Conservation (phyloP, 805 yeast species). For the Brettanomyces sp. region DNA sequence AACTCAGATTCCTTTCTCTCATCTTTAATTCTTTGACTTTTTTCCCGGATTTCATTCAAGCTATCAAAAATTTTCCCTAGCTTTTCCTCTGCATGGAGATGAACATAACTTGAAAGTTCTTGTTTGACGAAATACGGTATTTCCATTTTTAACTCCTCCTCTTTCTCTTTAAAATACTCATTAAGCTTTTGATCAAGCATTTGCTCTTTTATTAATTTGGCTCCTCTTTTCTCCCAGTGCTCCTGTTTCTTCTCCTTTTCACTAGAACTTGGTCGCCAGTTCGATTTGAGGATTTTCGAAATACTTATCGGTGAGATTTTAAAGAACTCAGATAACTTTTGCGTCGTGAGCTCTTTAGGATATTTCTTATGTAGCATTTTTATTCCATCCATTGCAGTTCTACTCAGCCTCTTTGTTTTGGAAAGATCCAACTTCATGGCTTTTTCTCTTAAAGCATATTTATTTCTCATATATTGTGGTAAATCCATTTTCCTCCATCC, state of each 20-base stretch:
- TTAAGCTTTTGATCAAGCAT: conserved; percentile 17
- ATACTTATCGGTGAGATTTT: conserved; percentile 74
- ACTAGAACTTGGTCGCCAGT: conserved; percentile 60
- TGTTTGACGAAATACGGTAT: conserved; percentile 22
- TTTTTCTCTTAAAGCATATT: conserved; percentile 52
- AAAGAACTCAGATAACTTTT: conserved; percentile 54
- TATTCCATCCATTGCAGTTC: conserved; percentile 61
- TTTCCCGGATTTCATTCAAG: conserved; percentile 15
- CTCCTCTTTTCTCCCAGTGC: conserved; percentile 48
- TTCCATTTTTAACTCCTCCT: conserved; percentile 19
- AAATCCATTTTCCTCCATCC: conserved; percentile 34
- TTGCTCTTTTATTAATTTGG: conserved; percentile 16
- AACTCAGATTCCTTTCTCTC: neutral
- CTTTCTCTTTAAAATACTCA: conserved; percentile 21
- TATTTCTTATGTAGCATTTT: conserved; percentile 41
- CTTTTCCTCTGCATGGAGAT: conserved; percentile 15
- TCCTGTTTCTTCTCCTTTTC: conserved; percentile 36
- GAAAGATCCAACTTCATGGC: conserved; percentile 52
- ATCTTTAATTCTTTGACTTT: conserved; percentile 10
- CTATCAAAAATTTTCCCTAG: conserved; percentile 16
- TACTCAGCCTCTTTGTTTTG: conserved; percentile 57
- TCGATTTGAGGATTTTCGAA: conserved; percentile 66
- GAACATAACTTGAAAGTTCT: conserved; percentile 15
- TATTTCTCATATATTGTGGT: conserved; percentile 69
- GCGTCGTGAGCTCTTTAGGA: conserved; percentile 51